Evolutionary conservation across 306 rosid genomes (phyloP).

Genomic region (Vigna hirtella): DNA sequence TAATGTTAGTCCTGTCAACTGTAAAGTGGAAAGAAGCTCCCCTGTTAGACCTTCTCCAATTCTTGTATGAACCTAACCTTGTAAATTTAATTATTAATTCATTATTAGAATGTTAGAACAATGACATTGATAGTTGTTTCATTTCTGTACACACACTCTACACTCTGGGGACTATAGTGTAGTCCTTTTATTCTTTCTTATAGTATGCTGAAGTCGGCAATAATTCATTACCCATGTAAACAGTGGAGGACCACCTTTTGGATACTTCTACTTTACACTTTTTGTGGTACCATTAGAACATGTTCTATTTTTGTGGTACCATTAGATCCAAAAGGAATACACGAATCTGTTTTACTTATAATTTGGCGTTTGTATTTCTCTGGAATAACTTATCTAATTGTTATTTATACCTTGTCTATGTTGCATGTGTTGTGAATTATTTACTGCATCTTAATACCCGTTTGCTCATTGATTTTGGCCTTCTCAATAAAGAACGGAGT

Average conservation of each 20-base stretch:
- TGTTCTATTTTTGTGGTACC: constrained; percentile 16
- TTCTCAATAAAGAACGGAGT: constrained; percentile 69
- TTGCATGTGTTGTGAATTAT: constrained; percentile 18
- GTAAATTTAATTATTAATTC: constrained; percentile 17
- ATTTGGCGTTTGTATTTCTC: constrained; percentile 18
- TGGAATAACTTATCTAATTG: constrained; percentile 17
- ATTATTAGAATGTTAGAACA: constrained; percentile 30
- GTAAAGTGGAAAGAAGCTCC: constrained; percentile 85
- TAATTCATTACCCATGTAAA: constrained; percentile 24
- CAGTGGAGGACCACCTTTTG: constrained; percentile 15
- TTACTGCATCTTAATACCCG: constrained; percentile 22
- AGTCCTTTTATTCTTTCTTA: constrained; percentile 12
- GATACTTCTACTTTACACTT: constrained; percentile 6
- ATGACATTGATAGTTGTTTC: constrained; percentile 16
- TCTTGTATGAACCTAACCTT: constrained; percentile 61
- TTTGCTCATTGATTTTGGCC: constrained; percentile 49
- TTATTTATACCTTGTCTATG: constrained; percentile 13
- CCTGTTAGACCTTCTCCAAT: constrained; percentile 78
- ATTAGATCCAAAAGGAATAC: constrained; percentile 33
- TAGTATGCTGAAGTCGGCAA: constrained; percentile 18
- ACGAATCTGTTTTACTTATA: constrained; percentile 18
- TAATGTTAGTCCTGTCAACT: constrained; percentile 66
- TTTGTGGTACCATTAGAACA: constrained; percentile 21
- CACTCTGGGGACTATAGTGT: not conserved
- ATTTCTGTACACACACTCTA: constrained; percentile 10